These are phyloP conservation scores for Fusarium abutilonis DNA, from an alignment of 2,329 filamentous ascomycete genomes.

Conservation along the genomic window DNA sequence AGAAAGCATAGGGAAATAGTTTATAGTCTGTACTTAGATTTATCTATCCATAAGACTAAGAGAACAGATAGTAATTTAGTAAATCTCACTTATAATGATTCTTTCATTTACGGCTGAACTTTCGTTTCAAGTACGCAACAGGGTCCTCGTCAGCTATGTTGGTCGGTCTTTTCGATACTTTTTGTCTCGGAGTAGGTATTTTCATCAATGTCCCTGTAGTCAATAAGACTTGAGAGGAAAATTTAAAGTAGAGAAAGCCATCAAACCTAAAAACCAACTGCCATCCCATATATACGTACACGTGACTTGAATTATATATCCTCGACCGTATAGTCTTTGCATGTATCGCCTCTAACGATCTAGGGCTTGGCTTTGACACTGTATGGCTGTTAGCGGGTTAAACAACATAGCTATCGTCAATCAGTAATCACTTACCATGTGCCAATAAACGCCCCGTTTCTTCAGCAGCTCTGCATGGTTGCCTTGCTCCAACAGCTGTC, in stretches of 20 bases:
- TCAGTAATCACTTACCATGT: constrained; percentile 59
- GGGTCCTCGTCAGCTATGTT: no score
- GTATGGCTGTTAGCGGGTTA: constrained; percentile 40
- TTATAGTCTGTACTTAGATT: background rate
- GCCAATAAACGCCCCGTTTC: constrained; percentile 64
- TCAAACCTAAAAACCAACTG: background rate
- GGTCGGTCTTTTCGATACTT: no score
- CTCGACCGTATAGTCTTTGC: background rate
- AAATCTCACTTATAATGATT: no score
- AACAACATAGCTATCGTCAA: background rate
- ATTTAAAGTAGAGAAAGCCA: constrained; percentile 21
- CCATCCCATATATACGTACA: background rate
- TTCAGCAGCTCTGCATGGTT: constrained; percentile 62
- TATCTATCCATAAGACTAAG: background rate
- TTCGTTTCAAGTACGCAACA: no score
- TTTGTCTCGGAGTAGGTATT: background rate
- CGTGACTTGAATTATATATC: background rate
- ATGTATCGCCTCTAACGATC: constrained; percentile 54
- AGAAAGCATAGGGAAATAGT: background rate
- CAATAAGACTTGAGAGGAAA: constrained; percentile 8
- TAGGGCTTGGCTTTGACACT: constrained; percentile 69
- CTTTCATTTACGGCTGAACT: background rate
- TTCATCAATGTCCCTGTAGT: constrained; percentile 6
- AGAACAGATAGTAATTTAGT: no score
- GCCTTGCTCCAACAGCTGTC: constrained; percentile 65